These are phyloP conservation scores for Globisporangium middletonii DNA, from an alignment of 352 stramenopile genomes.

Conservation along the genomic window DNA sequence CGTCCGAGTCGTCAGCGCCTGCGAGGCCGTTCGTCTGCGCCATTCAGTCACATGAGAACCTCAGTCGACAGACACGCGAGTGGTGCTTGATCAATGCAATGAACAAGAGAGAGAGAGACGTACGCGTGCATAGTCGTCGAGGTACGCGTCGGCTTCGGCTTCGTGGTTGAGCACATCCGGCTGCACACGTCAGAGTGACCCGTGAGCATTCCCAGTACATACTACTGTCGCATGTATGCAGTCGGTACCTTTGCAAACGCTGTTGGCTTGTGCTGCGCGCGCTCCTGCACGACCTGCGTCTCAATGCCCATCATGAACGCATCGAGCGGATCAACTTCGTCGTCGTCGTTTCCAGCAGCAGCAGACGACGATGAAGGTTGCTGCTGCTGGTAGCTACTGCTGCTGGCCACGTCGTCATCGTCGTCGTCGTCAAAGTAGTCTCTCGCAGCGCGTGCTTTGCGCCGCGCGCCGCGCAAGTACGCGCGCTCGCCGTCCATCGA, in stretches of 20 bases:
- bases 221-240: neutral
- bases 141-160: constrained; percentile 23
- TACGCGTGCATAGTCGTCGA: constrained; percentile 16
- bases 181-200: neutral
- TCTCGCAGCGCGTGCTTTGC: constrained; percentile 30
- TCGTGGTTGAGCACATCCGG: constrained; percentile 14
- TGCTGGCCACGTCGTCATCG: constrained; percentile 20
- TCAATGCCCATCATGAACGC: constrained; percentile 84
- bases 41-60: neutral
- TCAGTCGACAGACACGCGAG: neutral
- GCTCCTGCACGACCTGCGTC: constrained; percentile 56
- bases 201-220: neutral
- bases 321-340: constrained; percentile 79
- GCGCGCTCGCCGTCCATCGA: constrained; percentile 39
- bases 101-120: constrained; percentile 2
- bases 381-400: neutral
- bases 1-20: constrained; percentile 43
- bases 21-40: constrained; percentile 18
- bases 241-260: constrained; percentile 28
- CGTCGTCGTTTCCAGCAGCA: constrained; percentile 2
- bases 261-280: constrained; percentile 11
- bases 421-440: constrained; percentile 74
- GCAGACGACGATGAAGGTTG: neutral
- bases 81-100: neutral
- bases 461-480: constrained; percentile 55